These are phyloP conservation scores for Sugiyamaella neomexicana DNA, from an alignment of 1,139 yeast genomes.

Conservation along the genomic window DNA sequence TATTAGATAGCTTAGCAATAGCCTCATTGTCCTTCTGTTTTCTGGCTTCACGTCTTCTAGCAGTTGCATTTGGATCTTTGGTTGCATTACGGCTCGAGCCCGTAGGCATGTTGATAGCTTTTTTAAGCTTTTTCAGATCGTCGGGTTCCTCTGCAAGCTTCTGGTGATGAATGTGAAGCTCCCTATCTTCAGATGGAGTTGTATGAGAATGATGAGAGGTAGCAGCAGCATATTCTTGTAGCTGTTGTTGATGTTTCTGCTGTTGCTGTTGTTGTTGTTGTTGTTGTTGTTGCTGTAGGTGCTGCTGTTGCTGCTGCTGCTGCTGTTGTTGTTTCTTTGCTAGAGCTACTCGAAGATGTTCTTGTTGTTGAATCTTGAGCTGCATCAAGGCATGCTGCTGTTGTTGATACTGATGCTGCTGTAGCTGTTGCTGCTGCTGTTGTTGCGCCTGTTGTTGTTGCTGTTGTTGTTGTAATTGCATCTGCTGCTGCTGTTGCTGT, in stretches of 20 bases:
- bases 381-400: slow-evolving; percentile 11
- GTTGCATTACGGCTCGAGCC: slow-evolving; percentile 39
- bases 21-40: slow-evolving; percentile 67
- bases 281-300: slow-evolving; percentile 16
- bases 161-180: slow-evolving; percentile 15
- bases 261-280: slow-evolving; percentile 18
- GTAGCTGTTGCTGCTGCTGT: slow-evolving; percentile 15
- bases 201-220: slow-evolving; percentile 1
- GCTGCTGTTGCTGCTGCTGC: slow-evolving; percentile 23
- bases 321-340: slow-evolving; percentile 16
- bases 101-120: slow-evolving; percentile 37
- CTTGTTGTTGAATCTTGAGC: slow-evolving; percentile 22
- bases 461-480: slow-evolving; percentile 16
- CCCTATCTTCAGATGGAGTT: slow-evolving; percentile 5
- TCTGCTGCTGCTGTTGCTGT: slow-evolving; percentile 19
- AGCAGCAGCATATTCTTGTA: slow-evolving; percentile 11
- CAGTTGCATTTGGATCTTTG: slow-evolving; percentile 41
- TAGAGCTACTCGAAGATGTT: slow-evolving; percentile 18
- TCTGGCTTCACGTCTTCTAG: slow-evolving; percentile 75
- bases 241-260: slow-evolving; percentile 19
- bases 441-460: slow-evolving; percentile 19
- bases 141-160: slow-evolving; percentile 29
- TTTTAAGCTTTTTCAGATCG: slow-evolving; percentile 38
- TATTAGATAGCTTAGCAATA: slow-evolving; percentile 65
- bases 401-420: slow-evolving; percentile 20